Conservation (phyloP, 2,329 filamentous ascomycete species). For the Monosporascus sp. region DNA sequence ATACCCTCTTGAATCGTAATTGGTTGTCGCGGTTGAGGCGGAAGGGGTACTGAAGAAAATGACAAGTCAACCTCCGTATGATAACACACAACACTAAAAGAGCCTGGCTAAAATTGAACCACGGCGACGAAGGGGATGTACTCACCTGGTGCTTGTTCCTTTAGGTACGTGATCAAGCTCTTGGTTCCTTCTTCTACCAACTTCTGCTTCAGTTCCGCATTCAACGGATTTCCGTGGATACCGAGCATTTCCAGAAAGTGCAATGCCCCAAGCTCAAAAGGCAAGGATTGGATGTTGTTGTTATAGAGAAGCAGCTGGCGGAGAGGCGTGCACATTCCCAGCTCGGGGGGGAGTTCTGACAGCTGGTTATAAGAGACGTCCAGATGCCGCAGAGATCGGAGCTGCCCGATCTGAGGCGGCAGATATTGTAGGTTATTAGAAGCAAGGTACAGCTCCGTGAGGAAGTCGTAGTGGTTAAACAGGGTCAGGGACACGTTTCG, state of each 20-base stretch:
- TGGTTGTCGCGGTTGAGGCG: conserved; percentile 70
- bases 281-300: conserved; percentile 78
- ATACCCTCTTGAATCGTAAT: conserved; percentile 70
- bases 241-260: conserved; percentile 85
- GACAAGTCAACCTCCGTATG: conserved; percentile 15
- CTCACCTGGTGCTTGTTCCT: conserved; percentile 80
- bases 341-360: conserved; percentile 74
- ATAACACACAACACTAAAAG: not conserved
- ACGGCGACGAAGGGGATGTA: not conserved
- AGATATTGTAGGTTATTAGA: conserved; percentile 82
- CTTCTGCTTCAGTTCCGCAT: conserved; percentile 69
- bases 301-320: conserved; percentile 84
- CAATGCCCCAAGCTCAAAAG: conserved; percentile 81
- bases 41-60: conserved; percentile 59
- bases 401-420: conserved; percentile 73
- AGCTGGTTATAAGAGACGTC: conserved; percentile 89
- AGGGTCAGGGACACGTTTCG: conserved; percentile 73
- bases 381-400: conserved; percentile 75
- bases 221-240: conserved; percentile 84
- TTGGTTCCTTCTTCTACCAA: conserved; percentile 85
- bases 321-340: conserved; percentile 94
- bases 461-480: conserved; percentile 75
- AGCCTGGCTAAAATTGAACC: not conserved
- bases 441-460: conserved; percentile 87
- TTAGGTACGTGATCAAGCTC: conserved; percentile 73